Evolutionary conservation across 2,329 filamentous ascomycete species (phyloP).

Genomic region (Hymenoscyphus infarciens): DNA sequence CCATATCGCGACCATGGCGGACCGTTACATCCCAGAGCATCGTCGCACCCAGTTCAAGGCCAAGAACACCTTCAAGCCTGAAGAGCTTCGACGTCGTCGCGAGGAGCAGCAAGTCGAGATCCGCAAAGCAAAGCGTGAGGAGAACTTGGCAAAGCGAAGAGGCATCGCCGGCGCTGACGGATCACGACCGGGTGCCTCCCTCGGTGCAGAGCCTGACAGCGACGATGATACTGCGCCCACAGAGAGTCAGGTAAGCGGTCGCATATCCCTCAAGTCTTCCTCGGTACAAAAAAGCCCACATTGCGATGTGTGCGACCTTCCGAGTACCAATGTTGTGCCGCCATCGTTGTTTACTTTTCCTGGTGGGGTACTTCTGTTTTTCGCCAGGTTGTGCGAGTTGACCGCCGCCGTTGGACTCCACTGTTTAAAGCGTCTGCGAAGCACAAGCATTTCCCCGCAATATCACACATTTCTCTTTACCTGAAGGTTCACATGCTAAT

Average conservation of each 20-base stretch:
- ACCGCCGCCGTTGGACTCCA: slow-evolving; percentile 18
- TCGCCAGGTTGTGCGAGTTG: slow-evolving; percentile 30
- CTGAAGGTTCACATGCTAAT: slow-evolving; percentile 23
- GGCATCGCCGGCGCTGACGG: slow-evolving; percentile 81
- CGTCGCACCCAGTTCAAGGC: slow-evolving; percentile 99
- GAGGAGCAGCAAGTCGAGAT: slow-evolving; percentile 99
- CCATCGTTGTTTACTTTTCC: slow-evolving; percentile 27
- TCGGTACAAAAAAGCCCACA: background rate
- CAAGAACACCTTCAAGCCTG: slow-evolving; percentile 98
- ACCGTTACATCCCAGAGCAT: slow-evolving; percentile 99
- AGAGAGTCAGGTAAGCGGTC: slow-evolving; percentile 81
- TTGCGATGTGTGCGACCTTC: slow-evolving; percentile 1
- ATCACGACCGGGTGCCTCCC: slow-evolving; percentile 71
- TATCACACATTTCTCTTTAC: slow-evolving; percentile 9
- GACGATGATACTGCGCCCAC: slow-evolving; percentile 95
- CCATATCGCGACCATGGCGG: slow-evolving; percentile 64
- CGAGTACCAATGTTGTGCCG: background rate
- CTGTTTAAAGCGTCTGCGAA: slow-evolving; percentile 15
- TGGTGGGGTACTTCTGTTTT: slow-evolving; percentile 33
- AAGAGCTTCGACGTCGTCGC: slow-evolving; percentile 95
- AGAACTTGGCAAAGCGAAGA: slow-evolving; percentile 97
- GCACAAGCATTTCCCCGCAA: slow-evolving; percentile 13
- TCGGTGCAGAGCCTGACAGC: slow-evolving; percentile 89
- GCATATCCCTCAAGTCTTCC: slow-evolving; percentile 8
- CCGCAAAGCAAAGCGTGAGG: slow-evolving; percentile 95